phyloP scores from a whole-genome alignment of 257 asterid genomes.

The Lycium barbarum region DNA sequence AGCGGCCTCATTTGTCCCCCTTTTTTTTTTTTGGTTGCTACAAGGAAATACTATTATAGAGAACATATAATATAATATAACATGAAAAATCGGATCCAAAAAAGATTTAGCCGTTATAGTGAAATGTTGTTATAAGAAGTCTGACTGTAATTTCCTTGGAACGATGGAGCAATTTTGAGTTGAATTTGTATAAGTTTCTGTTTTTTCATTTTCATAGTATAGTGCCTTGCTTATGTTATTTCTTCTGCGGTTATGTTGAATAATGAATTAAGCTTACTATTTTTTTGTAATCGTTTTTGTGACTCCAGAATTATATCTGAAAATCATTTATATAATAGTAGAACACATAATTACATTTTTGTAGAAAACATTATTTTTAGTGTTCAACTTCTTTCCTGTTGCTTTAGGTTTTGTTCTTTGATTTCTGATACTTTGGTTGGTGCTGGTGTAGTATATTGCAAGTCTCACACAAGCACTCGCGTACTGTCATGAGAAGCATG shows the following conservation, averaged over 20 bases:
- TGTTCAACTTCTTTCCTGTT: conserved; percentile 14
- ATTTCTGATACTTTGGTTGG: conserved; percentile 31
- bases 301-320: background rate
- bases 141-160: background rate
- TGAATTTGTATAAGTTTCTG: background rate
- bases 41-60: too few relatives aligned
- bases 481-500: conserved; percentile 89
- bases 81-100: too few relatives aligned
- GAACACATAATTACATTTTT: background rate
- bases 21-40: too few relatives aligned
- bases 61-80: too few relatives aligned
- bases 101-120: too few relatives aligned
- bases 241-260: conserved; percentile 3
- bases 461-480: conserved; percentile 91
- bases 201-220: background rate
- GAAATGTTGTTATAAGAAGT: too few relatives aligned
- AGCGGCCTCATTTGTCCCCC: too few relatives aligned
- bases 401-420: background rate
- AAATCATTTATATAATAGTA: background rate
- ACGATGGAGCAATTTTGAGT: background rate
- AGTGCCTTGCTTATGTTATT: background rate
- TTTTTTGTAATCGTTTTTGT: background rate
- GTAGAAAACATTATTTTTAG: background rate
- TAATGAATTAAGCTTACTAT: background rate
- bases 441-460: conserved; percentile 60